Conservation (phyloP, 352 stramenopile genomes). For the Phytopythium helicoides region DNA sequence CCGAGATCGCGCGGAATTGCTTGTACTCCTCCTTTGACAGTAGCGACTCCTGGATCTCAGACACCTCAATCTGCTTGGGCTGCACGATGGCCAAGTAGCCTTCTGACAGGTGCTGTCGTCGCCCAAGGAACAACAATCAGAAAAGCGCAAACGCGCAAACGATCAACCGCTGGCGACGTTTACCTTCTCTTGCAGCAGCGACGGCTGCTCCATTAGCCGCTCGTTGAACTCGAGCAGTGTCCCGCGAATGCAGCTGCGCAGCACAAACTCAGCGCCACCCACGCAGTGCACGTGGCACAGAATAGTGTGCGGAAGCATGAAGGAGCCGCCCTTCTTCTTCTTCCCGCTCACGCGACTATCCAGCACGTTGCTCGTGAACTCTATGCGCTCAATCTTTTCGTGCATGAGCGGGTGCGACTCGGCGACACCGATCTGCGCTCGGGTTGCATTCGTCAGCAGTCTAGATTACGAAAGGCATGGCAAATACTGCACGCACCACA, state of each 20-base stretch:
- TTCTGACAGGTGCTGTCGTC: constrained; percentile 54
- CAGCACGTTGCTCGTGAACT: constrained; percentile 62
- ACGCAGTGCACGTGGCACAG: constrained; percentile 67
- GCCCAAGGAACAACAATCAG: background rate
- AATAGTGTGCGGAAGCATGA: constrained; percentile 63
- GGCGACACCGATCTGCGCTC: constrained; percentile 46
- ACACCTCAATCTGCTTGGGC: constrained; percentile 73
- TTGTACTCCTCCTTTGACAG: constrained; percentile 78
- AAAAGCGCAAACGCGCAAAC: constrained; percentile 1
- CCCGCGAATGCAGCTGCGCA: constrained; percentile 82
- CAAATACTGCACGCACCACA: constrained; percentile 34
- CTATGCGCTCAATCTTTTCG: constrained; percentile 53
- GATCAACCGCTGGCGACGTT: background rate
- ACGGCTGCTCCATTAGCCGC: constrained; percentile 45
- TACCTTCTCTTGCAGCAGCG: constrained; percentile 60
- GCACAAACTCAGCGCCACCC: constrained; percentile 52
- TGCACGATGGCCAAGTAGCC: constrained; percentile 83
- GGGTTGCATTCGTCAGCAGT: background rate
- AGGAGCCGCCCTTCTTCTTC: constrained; percentile 86
- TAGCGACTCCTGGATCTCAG: constrained; percentile 80
- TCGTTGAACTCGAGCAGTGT: constrained; percentile 82
- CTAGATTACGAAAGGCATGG: too few species aligned
- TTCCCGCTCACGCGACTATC: constrained; percentile 78
- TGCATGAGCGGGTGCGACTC: constrained; percentile 65
- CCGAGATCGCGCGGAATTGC: constrained; percentile 53